Base-by-base conservation (phyloP, 371 early-diverging fungal genomes). In the Basidiobolus meristosporus region DNA sequence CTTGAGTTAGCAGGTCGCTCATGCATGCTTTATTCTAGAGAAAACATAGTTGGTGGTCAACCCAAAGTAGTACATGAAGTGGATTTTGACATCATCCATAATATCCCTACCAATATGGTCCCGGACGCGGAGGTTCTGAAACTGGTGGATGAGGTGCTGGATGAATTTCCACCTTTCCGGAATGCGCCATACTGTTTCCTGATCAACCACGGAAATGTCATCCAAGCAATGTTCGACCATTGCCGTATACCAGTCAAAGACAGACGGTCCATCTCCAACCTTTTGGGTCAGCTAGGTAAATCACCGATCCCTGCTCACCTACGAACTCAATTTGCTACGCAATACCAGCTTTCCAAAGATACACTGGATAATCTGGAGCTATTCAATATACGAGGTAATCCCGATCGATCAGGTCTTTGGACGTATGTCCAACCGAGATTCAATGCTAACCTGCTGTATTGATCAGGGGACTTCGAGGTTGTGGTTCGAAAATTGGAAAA, bases 111-210 rank as follows among this genome's bases (percentile, higher is more conserved):
- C 1, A 47, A 59, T 6, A 78, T 88, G 68, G 74, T 73, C 6
- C 69, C 87, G 0, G 93, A 90, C 38, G 90, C 90, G 1, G 96
- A 95, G 51, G 75, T 90, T 1, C 52, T 95, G 14, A 75, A 80
- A 30, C 79, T 86, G 0, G 81, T 79, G 7, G 75, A 78, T 39
- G 90, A 91, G 54, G 65, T 90, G 1, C 45, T 90, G 22, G 79
- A 82, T 39, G 78, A 71, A 31, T 56, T 84, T 17, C 82, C 83
- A 3, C 68, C 78, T 3, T 71, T 76, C 37, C 65, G 68, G 36
- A 53, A 65, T 17, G 62, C 56, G 10, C 58, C 69, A 1, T 70
- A 69, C 20, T 62, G 61, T 40, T 64, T 72, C 36, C 48, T 70
- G 38, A 28, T 78, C 31, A 70, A 73, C 40, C 66, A 72, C 40